phyloP scores from a whole-genome alignment of 768 basidiomycete genomes.

The Mycena albidolilacea region DNA sequence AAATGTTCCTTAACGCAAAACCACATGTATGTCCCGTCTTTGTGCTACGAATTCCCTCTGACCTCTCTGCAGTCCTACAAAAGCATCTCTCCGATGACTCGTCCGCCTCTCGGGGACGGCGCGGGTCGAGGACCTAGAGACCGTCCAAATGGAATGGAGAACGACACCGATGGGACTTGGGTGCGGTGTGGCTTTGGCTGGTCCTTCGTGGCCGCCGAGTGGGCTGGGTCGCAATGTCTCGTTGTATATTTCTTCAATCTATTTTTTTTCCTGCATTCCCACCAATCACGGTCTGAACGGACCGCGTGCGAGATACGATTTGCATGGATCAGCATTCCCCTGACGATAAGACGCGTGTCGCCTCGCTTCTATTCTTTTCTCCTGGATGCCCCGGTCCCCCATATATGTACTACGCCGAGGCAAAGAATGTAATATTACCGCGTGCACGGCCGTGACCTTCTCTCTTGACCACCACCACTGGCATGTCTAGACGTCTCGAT shows the following conservation, averaged over 20 bases:
- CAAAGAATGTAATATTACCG: constrained; percentile 21
- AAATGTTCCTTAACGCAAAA: constrained; percentile 63
- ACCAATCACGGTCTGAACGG: not conserved
- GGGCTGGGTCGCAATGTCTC: constrained; percentile 90
- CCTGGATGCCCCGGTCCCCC: not conserved
- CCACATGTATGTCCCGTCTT: constrained; percentile 65
- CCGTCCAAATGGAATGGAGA: constrained; percentile 90
- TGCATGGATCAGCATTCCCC: constrained; percentile 14
- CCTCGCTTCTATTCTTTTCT: not conserved
- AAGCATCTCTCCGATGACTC: constrained; percentile 93
- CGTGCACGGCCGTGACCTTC: constrained; percentile 36
- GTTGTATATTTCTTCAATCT: constrained; percentile 74
- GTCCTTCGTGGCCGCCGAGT: constrained; percentile 78
- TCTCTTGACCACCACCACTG: constrained; percentile 40
- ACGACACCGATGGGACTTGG: constrained; percentile 83
- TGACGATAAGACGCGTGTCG: not conserved
- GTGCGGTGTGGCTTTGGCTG: constrained; percentile 76
- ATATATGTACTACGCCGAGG: not conserved
- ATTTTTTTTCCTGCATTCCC: constrained; percentile 26
- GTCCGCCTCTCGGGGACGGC: constrained; percentile 77
- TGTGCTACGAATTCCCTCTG: not conserved
- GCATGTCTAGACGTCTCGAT: constrained; percentile 80
- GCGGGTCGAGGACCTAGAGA: constrained; percentile 91
- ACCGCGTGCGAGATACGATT: constrained; percentile 21
- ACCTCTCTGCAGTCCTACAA: constrained; percentile 68